These are phyloP conservation scores for Shiraia sp. DNA, from an alignment of 2,329 filamentous ascomycete genomes.

Conservation along the genomic window DNA sequence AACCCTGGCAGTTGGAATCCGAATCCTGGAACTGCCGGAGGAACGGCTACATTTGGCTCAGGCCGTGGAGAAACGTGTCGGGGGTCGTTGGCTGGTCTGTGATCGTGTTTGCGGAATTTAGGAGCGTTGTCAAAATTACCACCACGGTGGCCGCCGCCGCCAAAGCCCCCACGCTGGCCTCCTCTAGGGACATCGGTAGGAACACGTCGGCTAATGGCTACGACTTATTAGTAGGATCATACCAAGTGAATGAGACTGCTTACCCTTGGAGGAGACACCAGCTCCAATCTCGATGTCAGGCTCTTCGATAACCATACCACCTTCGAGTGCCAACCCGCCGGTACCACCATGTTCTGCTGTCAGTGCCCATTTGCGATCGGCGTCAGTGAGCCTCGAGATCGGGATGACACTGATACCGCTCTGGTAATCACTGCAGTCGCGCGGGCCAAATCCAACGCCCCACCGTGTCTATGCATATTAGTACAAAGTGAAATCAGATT, in stretches of 20 bases:
- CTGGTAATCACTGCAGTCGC: slow-evolving; percentile 95
- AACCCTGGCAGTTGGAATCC: slow-evolving; percentile 53
- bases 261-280: slow-evolving; percentile 90
- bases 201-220: slow-evolving; percentile 43
- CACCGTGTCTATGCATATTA: slow-evolving; percentile 74
- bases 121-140: slow-evolving; percentile 26
- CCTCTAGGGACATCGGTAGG: slow-evolving; percentile 36
- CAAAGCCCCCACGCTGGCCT: slow-evolving; percentile 20
- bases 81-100: slow-evolving; percentile 27
- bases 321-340: slow-evolving; percentile 77
- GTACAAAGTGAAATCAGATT: slow-evolving; percentile 7
- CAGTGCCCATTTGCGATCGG: slow-evolving; percentile 95
- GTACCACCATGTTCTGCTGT: slow-evolving; percentile 93
- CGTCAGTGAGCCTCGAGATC: slow-evolving; percentile 89
- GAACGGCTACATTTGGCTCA: slow-evolving; percentile 53
- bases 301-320: slow-evolving; percentile 89
- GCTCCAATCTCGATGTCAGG: slow-evolving; percentile 98
- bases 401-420: slow-evolving; percentile 93
- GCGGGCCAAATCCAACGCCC: slow-evolving; percentile 95
- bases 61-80: slow-evolving; percentile 40
- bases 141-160: slow-evolving; percentile 14
- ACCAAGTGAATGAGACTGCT: not conserved
- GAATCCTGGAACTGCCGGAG: slow-evolving; percentile 59
- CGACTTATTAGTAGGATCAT: slow-evolving; percentile 12
- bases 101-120: slow-evolving; percentile 37